Base-by-base conservation (phyloP, 306 rosid species). In the Cucumis melo region DNA sequence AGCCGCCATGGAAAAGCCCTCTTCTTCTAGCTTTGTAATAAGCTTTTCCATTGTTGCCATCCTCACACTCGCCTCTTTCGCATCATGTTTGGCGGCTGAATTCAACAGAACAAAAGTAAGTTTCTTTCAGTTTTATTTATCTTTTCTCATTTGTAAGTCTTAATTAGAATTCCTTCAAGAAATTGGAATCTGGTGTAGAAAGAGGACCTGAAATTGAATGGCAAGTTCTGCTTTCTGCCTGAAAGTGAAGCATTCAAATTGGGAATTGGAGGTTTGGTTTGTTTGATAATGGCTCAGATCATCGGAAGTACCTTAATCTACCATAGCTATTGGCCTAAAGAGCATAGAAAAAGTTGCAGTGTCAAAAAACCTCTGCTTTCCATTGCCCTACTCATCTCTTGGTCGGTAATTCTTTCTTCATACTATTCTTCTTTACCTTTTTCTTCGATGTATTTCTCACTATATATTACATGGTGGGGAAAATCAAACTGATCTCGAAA, bases 31-130 rank as follows among this genome's bases (percentile, higher is more conserved):
- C 68, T 74, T 84, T 50, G 46, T 74, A n/a, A 50, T 83, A 55
- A 62, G 81, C 29, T 67, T 85, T 76, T 73, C 78, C 57, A 32
- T 86, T 34, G 64, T 86, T 48, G 27, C 82, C 63, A 81, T 81
- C 80, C 86, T 90, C 48, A 92, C 88, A 53, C 46, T 92, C 53
- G 71, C 84, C 66, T 89, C 99, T 79, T 87, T 85, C 82, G 10
- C 80, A 19, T 88, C 87, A n/a, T 94, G 97, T 82, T 77, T 92
- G 75, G 88, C 78, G 24, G 94, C 97, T 0, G 97, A 92, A 80
- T 63, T 82, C 38, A 84, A 80, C 86, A 87, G 89, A 78, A 81
- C 86, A 27, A 87, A 84, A 91, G 99, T 93, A 83, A 32, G 19
- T 24, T 59, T 54, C 10, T 9, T 12, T 50, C 51, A 44, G 27